Conservation (phyloP, 2,329 filamentous ascomycete species). For the Incumbomyces delicatus region DNA sequence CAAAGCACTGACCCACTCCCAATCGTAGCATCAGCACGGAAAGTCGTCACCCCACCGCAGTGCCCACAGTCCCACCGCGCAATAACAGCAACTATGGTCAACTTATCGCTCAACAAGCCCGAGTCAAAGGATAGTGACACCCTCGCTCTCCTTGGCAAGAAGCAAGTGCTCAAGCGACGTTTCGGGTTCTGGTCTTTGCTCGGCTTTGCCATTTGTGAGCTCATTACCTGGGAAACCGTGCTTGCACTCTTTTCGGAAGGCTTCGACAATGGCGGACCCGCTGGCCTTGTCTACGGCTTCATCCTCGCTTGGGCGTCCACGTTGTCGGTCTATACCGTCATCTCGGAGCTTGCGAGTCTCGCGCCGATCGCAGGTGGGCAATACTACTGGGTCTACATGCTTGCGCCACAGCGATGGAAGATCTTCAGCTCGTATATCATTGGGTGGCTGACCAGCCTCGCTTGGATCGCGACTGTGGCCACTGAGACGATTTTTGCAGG, state of each 20-base stretch:
- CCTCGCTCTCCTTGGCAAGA: constrained; percentile 36
- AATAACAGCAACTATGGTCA: background rate
- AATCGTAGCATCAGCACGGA: too few relatives aligned
- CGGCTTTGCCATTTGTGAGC: constrained; percentile 36
- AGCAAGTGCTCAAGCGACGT: constrained; percentile 35
- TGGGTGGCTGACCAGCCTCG: constrained; percentile 34
- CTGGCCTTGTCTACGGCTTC: constrained; percentile 43
- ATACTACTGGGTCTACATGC: constrained; percentile 40
- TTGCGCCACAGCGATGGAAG: constrained; percentile 32
- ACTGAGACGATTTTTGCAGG: constrained; percentile 34
- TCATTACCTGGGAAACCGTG: constrained; percentile 39
- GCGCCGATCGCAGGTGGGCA: constrained; percentile 38
- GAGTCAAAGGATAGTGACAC: constrained; percentile 25
- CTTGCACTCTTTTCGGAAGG: constrained; percentile 35
- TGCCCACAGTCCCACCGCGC: too few relatives aligned
- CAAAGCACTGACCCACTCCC: too few relatives aligned
- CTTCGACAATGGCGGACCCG: constrained; percentile 37
- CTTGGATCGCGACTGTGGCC: constrained; percentile 35
- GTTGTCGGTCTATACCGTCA: constrained; percentile 38
- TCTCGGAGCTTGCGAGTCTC: constrained; percentile 40
- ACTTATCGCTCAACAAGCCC: background rate
- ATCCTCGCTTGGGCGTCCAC: constrained; percentile 43
- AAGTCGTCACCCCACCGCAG: too few relatives aligned
- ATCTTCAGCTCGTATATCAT: constrained; percentile 36
- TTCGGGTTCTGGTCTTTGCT: constrained; percentile 36